A percentile compares a stretch with the other conserved stretches of the same genome.
These are phyloP conservation scores for Dictyostelium purpureum DNA, from an alignment of 78 protist species.

Conservation along the genomic window DNA sequence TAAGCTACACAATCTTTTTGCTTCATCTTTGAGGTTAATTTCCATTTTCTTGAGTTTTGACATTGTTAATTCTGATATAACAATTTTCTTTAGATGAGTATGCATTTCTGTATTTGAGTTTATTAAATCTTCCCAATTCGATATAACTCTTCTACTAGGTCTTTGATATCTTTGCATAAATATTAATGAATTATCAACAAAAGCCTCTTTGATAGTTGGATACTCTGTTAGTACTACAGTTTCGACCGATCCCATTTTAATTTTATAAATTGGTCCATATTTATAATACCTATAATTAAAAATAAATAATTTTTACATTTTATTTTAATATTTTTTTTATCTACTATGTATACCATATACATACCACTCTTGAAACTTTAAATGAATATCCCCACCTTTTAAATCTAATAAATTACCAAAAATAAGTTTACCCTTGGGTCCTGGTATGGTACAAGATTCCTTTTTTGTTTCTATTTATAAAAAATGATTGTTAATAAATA, in stretches of 20 bases:
- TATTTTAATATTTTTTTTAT: no score
- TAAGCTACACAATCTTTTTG: not conserved
- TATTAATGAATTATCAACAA: not conserved
- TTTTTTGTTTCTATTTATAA: no score
- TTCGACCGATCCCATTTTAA: conserved; percentile 12
- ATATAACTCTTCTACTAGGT: not conserved
- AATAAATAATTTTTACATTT: no score
- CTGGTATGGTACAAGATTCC: no score
- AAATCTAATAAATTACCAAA: not conserved
- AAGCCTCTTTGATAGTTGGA: conserved; percentile 25
- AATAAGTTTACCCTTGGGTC: not conserved
- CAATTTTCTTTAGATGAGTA: not conserved
- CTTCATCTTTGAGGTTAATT: not conserved
- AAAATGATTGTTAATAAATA: no score
- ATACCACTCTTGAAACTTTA: not conserved
- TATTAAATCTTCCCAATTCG: not conserved
- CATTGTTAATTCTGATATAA: not conserved
- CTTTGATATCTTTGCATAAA: not conserved
- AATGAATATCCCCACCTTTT: not conserved
- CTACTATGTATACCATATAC: no score
- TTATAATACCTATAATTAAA: conserved; percentile 30
- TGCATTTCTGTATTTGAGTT: conserved; percentile 9
- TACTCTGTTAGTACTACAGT: conserved; percentile 41
- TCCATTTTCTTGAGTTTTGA: not conserved
- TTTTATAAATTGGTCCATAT: conserved; percentile 30